Evolutionary conservation across 495 filamentous ascomycete species (phyloP), one percentile per base, ranked within the genome.

Genomic region (Immersiella caudata): DNA sequence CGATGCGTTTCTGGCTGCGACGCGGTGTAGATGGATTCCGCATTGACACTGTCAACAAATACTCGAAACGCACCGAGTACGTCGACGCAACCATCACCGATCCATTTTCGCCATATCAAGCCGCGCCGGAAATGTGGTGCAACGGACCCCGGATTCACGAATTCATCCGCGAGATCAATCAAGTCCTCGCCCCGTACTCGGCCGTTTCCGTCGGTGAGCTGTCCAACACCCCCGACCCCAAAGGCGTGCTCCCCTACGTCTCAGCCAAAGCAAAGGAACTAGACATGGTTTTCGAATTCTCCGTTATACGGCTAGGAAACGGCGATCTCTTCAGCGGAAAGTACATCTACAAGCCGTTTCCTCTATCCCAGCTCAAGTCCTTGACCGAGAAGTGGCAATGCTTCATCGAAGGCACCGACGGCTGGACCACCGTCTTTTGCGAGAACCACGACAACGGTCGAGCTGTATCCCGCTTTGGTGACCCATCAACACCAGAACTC

Each of bases 271-370:
- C 86, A 26, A 78, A 81, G 56, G 87, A 92, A 71, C 80, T 93
- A 51, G 86, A 86, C 78, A 93, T 93, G 90, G 84, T 91, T 27
- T 92, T 93, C 79, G 85, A 90, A 67, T 92, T 92, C 68, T 89
- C 90, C 67, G 79, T 82, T 51, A 83, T 87, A 12, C 84, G 87
- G 66, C 79, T 91, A 27, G 89, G 89, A 6, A 73, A 84, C 58
- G 86, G 85, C 14, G 67, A 46, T 12, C 40, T 46, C 40, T 46
- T 74, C 9, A 77, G 80, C 11, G 80, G 84, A 59, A 77, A 73
- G 65, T 80, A 76, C 69, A 64, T 69, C 25, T 75, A 70, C 36
- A 63, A 75, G 40, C 69, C 78, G 6, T 80, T 75, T 79, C 82
- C 84, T 50, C 80, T 91, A 20, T 78, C 83, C 0, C 77, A 85